Percentiles rank a stretch among this genome's conserved stretches.
Conservation (phyloP, 2,329 filamentous ascomycete species). For the Penicillium sp. region DNA sequence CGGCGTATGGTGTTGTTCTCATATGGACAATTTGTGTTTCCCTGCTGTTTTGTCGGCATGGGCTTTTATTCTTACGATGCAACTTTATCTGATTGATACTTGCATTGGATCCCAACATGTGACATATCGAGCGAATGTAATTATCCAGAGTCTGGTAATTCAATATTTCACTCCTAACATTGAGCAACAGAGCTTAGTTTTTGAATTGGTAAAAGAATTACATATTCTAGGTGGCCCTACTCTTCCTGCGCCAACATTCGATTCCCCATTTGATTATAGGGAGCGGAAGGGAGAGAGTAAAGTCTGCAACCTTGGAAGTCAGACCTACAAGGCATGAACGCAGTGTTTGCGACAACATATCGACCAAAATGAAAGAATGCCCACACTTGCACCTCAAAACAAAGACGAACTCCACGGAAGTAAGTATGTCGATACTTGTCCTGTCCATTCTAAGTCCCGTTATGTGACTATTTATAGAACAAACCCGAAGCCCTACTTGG, state of each 20-base stretch:
- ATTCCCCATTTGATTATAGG: not conserved
- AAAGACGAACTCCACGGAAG: not conserved
- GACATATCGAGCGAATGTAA: constrained; percentile 1
- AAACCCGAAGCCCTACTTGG: not conserved
- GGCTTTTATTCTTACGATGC: not conserved
- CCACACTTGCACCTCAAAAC: not conserved
- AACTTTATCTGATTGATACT: not conserved
- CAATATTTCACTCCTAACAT: not conserved
- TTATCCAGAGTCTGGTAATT: not conserved
- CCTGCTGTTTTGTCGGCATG: not conserved
- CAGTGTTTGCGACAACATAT: not conserved
- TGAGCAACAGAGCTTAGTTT: not conserved
- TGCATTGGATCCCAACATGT: not conserved
- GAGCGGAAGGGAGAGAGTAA: not conserved
- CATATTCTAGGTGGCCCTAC: not conserved
- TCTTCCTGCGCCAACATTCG: not conserved
- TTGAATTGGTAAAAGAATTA: not conserved
- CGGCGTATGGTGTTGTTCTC: constrained; percentile 10
- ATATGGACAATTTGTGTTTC: constrained; percentile 6
- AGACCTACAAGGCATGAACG: not conserved
- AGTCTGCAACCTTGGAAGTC: not conserved
- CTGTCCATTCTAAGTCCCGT: not conserved
- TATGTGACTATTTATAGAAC: not conserved
- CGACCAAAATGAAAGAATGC: not conserved
- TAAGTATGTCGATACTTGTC: not conserved